Base-by-base conservation (phyloP, 495 filamentous ascomycete species). In the Hyaloscypha hepaticicola region DNA sequence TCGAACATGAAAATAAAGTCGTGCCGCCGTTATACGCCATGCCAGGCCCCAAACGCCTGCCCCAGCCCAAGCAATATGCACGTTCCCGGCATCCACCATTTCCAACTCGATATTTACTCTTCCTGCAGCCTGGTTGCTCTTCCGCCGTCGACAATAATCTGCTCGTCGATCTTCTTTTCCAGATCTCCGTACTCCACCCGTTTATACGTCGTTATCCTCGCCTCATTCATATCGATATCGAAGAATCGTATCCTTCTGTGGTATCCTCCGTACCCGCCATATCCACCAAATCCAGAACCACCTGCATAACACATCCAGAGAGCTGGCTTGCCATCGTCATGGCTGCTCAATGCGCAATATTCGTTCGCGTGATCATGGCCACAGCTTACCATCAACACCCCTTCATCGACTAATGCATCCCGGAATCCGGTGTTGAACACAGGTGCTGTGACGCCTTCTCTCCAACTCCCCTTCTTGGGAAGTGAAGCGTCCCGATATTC, bases 301-400 rank as follows among this genome's bases (percentile, higher is more conserved):
- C 96, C 95, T 5, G 85, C 95, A 76, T 98, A 96, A 77, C 95
- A 99, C 93, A 99, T 96, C 95, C 95, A 99, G n/a, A 97, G 79
- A 19, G 87, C 87, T 1, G 87, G 87, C 60, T 87, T 79, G 71
- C 66, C 73, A 61, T 79, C 72, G 7, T 81, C 73, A 55, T 80
- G 73, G 33, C 73, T 73, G n/a, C 80, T 81, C 14, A 97, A 80
- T 69, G 88, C 87, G 77, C 95, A 99, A 74, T 96, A 97, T 67
- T 98, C 95, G 72, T 99, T 99, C 29, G 88, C 95, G 74, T 99
- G 95, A 70, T 99, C 95, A 75, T 99, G 96, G 70, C 95, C 95
- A 73, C 89, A 93, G 70, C 88, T 90, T 29, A 98, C 92, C 74
- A 96, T 88, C 19, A 90, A 78, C 25, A 99, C 82, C 4, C 88